phyloP scores from a whole-genome alignment of 2,329 filamentous ascomycete species.

The Sarocladium oryzae region DNA sequence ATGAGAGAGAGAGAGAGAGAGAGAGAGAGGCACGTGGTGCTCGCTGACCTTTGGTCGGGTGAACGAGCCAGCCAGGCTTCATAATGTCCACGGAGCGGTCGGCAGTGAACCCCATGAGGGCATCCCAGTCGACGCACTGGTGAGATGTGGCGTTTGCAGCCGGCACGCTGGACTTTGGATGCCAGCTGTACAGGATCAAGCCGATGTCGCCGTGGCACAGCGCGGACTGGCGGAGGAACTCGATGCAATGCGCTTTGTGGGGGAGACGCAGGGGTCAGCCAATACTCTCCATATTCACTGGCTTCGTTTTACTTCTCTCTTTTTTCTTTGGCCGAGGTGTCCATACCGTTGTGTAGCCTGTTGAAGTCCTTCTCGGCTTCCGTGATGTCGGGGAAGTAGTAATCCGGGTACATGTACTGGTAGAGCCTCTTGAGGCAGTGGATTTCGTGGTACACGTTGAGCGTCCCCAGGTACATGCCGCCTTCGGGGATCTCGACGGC shows the following conservation, averaged over 20 bases:
- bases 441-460: constrained; percentile 13
- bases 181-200: constrained; percentile 11
- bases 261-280: no score
- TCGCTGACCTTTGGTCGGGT: no score
- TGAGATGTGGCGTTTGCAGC: constrained; percentile 11
- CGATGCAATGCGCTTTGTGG: constrained; percentile 12
- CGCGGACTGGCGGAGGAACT: constrained; percentile 10
- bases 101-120: constrained; percentile 9
- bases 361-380: constrained; percentile 6
- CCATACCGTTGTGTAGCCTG: constrained; percentile 10
- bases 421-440: constrained; percentile 12
- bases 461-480: constrained; percentile 7
- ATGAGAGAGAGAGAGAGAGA: no score
- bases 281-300: no score
- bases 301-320: no score
- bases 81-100: constrained; percentile 11
- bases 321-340: no score
- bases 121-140: constrained; percentile 12
- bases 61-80: constrained; percentile 7
- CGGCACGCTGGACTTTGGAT: constrained; percentile 6
- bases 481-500: constrained; percentile 10
- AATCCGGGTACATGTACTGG: constrained; percentile 10
- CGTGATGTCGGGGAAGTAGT: constrained; percentile 5
- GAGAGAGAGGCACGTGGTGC: no score
- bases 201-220: constrained; percentile 9